These are phyloP conservation scores for Raffaelea deltoideospora DNA, from an alignment of 2,329 filamentous ascomycete species.

Conservation along the genomic window DNA sequence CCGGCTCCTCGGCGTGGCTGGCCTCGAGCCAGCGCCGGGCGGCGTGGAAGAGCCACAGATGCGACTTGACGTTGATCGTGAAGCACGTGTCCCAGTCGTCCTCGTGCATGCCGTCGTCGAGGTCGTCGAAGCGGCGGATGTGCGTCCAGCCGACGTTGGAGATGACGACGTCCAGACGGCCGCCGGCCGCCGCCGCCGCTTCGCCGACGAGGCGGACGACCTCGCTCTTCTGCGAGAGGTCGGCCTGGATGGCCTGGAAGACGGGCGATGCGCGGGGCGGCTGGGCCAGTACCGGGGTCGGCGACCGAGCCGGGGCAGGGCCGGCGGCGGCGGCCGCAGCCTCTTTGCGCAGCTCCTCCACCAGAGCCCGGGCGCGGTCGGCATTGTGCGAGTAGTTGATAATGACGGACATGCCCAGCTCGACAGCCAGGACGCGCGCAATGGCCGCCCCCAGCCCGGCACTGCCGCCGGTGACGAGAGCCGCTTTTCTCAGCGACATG, in stretches of 20 bases:
- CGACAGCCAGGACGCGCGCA: slow-evolving; percentile 50
- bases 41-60: slow-evolving; percentile 44
- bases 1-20: too few species aligned
- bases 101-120: slow-evolving; percentile 39
- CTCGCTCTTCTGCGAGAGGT: slow-evolving; percentile 45
- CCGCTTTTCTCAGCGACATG: slow-evolving; percentile 13
- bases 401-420: slow-evolving; percentile 51
- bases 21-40: slow-evolving; percentile 37
- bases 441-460: slow-evolving; percentile 59
- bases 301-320: slow-evolving; percentile 13
- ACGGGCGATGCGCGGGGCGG: slow-evolving; percentile 25
- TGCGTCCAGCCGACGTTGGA: slow-evolving; percentile 53
- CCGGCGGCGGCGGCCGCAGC: slow-evolving; percentile 25
- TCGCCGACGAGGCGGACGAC: slow-evolving; percentile 43
- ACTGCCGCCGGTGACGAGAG: slow-evolving; percentile 34
- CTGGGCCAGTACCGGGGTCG: slow-evolving; percentile 13
- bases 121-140: slow-evolving; percentile 25
- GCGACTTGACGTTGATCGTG: slow-evolving; percentile 47
- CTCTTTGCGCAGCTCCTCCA: slow-evolving; percentile 36
- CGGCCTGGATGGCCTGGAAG: slow-evolving; percentile 53
- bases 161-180: slow-evolving; percentile 61
- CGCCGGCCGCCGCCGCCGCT: slow-evolving; percentile 43
- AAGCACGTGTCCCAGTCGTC: slow-evolving; percentile 45
- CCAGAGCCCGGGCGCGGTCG: slow-evolving; percentile 42
- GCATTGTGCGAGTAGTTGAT: slow-evolving; percentile 57